These are phyloP conservation scores for Monascus ruber DNA, from an alignment of 2,329 filamentous ascomycete genomes.

Conservation along the genomic window DNA sequence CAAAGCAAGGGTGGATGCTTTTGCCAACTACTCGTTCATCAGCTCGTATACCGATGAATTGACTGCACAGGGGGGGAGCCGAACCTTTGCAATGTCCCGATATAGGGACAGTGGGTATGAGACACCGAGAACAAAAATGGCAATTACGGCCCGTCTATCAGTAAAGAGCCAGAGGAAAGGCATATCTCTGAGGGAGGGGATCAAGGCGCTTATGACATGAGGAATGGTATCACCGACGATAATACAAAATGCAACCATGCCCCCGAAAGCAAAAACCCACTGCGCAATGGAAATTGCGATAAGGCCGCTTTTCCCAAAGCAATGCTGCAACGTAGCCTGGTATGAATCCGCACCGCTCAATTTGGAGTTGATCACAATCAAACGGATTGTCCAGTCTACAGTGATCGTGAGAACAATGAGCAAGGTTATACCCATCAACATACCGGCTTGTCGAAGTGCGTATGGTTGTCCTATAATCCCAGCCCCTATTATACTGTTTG, in stretches of 20 bases:
- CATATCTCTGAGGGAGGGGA: slow-evolving; percentile 60
- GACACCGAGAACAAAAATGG: slow-evolving; percentile 73
- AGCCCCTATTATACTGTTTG: slow-evolving; percentile 86
- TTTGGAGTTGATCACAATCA: slow-evolving; percentile 97
- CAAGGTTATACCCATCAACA: slow-evolving; percentile 67
- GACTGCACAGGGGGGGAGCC: slow-evolving; percentile 8
- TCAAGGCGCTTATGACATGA: slow-evolving; percentile 71
- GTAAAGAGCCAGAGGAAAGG: slow-evolving; percentile 74
- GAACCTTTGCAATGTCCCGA: slow-evolving; percentile 89
- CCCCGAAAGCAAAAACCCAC: slow-evolving; percentile 97
- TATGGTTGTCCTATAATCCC: slow-evolving; percentile 79
- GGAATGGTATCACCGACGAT: slow-evolving; percentile 96
- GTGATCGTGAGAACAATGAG: slow-evolving; percentile 69
- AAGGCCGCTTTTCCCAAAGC: slow-evolving; percentile 78
- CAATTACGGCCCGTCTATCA: slow-evolving; percentile 71
- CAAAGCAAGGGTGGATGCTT: slow-evolving; percentile 85
- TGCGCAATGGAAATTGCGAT: slow-evolving; percentile 86
- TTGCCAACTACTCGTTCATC: slow-evolving; percentile 58
- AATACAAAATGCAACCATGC: slow-evolving; percentile 96
- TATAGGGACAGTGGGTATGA: slow-evolving; percentile 90
- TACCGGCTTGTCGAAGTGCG: slow-evolving; percentile 84
- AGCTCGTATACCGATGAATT: slow-evolving; percentile 9
- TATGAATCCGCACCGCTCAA: slow-evolving; percentile 88
- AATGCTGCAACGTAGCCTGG: slow-evolving; percentile 90
- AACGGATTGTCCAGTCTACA: slow-evolving; percentile 93